Conservation (phyloP, 768 basidiomycete genomes). For the Leucocoprinus sp. region DNA sequence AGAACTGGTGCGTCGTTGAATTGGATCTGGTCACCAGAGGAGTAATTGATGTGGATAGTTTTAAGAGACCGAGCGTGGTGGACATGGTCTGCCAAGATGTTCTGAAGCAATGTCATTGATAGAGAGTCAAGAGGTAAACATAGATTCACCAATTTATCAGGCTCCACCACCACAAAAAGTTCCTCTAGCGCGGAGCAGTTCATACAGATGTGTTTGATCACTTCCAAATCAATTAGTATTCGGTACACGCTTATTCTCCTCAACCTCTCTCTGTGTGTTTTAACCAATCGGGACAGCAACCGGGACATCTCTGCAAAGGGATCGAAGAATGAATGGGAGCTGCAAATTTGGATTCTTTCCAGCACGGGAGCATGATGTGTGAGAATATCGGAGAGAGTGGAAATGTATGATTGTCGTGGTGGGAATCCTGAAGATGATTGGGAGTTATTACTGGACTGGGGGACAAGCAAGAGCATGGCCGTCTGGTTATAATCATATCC, state of each 20-base stretch:
- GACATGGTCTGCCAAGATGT: slow-evolving; percentile 32
- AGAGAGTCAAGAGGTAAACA: neutral
- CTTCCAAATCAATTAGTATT: slow-evolving; percentile 43
- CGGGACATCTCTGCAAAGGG: slow-evolving; percentile 28
- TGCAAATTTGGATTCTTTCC: slow-evolving; percentile 56
- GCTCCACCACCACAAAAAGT: slow-evolving; percentile 53
- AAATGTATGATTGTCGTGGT: neutral
- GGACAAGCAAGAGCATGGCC: neutral
- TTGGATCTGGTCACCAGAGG: slow-evolving; percentile 22
- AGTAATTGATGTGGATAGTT: slow-evolving; percentile 55
- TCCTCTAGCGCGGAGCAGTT: slow-evolving; percentile 49
- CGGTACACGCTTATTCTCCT: slow-evolving; percentile 55
- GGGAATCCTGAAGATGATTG: neutral
- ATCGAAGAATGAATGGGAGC: slow-evolving; percentile 30
- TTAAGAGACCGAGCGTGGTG: slow-evolving; percentile 38
- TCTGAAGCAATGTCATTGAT: slow-evolving; percentile 24
- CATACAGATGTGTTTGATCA: slow-evolving; percentile 46
- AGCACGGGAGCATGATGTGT: slow-evolving; percentile 35
- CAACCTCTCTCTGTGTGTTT: slow-evolving; percentile 42
- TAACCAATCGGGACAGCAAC: slow-evolving; percentile 46
- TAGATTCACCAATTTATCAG: slow-evolving; percentile 34
- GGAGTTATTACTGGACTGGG: neutral
- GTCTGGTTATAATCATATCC: too few species aligned
- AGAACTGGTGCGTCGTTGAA: slow-evolving; percentile 22
- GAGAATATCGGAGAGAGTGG: slow-evolving; percentile 25